Conservation (phyloP, 805 yeast genomes). For the Kurtzmaniella fragi region DNA sequence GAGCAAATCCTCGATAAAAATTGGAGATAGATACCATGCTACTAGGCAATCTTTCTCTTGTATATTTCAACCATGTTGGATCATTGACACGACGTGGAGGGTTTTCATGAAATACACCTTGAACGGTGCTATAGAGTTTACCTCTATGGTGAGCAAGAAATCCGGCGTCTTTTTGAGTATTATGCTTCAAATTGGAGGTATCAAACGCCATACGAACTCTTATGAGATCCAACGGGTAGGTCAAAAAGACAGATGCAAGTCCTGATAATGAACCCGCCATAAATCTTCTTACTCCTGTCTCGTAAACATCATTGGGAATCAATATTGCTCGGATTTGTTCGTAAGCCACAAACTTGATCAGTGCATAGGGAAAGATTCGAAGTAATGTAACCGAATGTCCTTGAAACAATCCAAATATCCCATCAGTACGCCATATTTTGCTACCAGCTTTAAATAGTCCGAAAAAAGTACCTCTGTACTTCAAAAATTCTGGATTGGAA, state of each 20-base stretch:
- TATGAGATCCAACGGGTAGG: slow-evolving; percentile 88
- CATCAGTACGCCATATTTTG: slow-evolving; percentile 64
- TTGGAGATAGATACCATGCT: slow-evolving; percentile 44
- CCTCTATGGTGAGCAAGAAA: slow-evolving; percentile 26
- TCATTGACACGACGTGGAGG: slow-evolving; percentile 32
- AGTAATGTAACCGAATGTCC: slow-evolving; percentile 93
- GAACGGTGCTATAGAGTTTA: slow-evolving; percentile 26
- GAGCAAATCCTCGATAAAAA: slow-evolving; percentile 91
- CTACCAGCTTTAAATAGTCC: slow-evolving; percentile 74
- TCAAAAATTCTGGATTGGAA: slow-evolving; percentile 79
- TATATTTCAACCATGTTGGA: slow-evolving; percentile 31
- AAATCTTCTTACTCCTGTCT: slow-evolving; percentile 76
- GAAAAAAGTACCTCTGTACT: slow-evolving; percentile 71
- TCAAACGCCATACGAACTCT: slow-evolving; percentile 91
- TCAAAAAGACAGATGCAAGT: slow-evolving; percentile 74
- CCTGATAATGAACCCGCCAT: slow-evolving; percentile 91
- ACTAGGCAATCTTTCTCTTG: slow-evolving; percentile 29
- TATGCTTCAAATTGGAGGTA: slow-evolving; percentile 42
- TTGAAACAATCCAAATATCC: slow-evolving; percentile 77
- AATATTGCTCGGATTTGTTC: slow-evolving; percentile 81
- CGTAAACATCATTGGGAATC: slow-evolving; percentile 70
- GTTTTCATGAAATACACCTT: slow-evolving; percentile 26
- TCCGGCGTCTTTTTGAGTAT: slow-evolving; percentile 16
- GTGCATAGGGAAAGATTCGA: slow-evolving; percentile 94
- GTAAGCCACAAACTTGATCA: slow-evolving; percentile 92